phyloP scores from a whole-genome alignment of 306 rosid species.

The Gynostemma pentaphyllum region DNA sequence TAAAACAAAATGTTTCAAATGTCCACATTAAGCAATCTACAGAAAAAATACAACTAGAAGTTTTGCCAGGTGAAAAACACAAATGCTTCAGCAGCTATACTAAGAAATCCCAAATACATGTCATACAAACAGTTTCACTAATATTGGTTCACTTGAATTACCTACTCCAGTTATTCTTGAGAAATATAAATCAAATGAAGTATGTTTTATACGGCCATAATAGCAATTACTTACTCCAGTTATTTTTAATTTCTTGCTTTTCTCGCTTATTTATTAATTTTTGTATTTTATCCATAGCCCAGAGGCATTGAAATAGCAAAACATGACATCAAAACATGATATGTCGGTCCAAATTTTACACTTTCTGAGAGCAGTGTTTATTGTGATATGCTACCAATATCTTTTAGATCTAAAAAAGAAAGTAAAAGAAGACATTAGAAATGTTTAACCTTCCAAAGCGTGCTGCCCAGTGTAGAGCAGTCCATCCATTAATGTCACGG shows the following conservation, averaged over 20 bases:
- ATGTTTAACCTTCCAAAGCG: constrained; percentile 66
- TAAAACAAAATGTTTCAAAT: constrained; percentile 16
- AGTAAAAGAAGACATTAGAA: constrained; percentile 3
- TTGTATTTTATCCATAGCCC: background rate
- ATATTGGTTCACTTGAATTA: background rate
- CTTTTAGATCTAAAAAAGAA: constrained; percentile 1
- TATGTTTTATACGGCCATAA: background rate
- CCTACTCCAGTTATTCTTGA: background rate
- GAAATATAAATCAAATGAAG: background rate
- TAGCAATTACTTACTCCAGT: background rate
- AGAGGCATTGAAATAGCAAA: background rate
- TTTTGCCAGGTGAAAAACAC: no score
- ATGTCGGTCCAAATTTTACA: background rate
- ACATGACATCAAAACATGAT: no score
- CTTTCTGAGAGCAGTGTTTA: background rate
- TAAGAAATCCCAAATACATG: background rate
- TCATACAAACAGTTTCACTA: background rate
- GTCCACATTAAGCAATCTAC: background rate
- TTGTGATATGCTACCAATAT: background rate
- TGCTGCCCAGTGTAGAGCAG: constrained; percentile 97
- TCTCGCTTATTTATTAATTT: background rate
- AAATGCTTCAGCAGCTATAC: background rate
- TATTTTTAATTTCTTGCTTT: background rate
- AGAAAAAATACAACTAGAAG: no score
- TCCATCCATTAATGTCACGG: constrained; percentile 92